Base-by-base conservation (phyloP, 495 filamentous ascomycete genomes). In the Podospora tetraspora region DNA sequence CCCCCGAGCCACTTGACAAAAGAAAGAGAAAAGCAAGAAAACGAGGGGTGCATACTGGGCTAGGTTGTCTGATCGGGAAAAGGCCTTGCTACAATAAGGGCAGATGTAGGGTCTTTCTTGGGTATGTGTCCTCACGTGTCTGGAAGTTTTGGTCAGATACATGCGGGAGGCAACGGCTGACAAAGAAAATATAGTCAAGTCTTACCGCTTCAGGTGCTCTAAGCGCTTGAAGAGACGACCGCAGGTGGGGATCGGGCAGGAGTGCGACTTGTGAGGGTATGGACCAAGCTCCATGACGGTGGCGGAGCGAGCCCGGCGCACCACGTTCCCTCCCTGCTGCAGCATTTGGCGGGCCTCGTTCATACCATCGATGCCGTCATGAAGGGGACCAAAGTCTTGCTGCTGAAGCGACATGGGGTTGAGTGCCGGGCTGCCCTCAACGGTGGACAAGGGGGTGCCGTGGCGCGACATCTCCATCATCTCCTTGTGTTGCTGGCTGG, bases 191-290 rank as follows among this genome's bases (percentile, higher is more conserved):
- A 59, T 61, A 59, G 70, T 68, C 68, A 74, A 75, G 78, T 80
- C 92, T 87, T 92, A 97, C 92, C 95, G 90, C 85, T 99, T 99
- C 73, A 99, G 87, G 84, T 99, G 95, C 80, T 99, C 95, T 84
- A 99, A 87, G 76, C 95, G 89, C 88, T 99, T 99, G 86, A 99
- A 99, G 70, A 97, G 86, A 77, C 96, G 90, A 58, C 96, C 95
- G 78, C 95, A 99, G 25, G 93, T 93, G 27, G 96, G 96, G 76
- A 99, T 99, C n/a, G 95, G 95, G 82, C 95, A 99, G 10, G 93
- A 97, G 78, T 99, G 95, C 11, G 92, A 94, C 78, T 99, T 99
- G 72, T 96, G 92, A 13, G 95, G 94, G 77, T 99, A 99, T 57
- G 95, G 95, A 43, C 93, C 93, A 64, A 96, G 84, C 78, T 98